Conservation (phyloP, 371 early-diverging fungal species). For the Zychaea mexicana region DNA sequence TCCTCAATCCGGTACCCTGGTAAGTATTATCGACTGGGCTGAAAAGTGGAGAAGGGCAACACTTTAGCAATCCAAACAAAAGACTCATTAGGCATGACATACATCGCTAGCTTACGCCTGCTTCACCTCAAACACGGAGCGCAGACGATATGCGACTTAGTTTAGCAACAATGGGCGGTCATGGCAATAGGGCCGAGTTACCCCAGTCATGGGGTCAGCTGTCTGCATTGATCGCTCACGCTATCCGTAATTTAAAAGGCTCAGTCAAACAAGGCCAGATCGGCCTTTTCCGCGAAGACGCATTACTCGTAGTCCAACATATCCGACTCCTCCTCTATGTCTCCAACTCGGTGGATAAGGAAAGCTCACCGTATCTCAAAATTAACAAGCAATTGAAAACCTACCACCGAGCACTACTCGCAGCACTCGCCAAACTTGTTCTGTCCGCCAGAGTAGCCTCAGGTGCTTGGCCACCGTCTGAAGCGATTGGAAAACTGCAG, state of each 20-base stretch:
- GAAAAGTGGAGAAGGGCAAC: too few relatives aligned
- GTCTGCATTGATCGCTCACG: slow-evolving; percentile 60
- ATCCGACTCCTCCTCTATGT: slow-evolving; percentile 83
- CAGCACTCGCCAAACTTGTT: slow-evolving; percentile 78
- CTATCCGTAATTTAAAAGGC: slow-evolving; percentile 67
- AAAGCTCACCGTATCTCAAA: slow-evolving; percentile 63
- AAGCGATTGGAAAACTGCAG: slow-evolving; percentile 31
- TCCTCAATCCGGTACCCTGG: slow-evolving; percentile 35
- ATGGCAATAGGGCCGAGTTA: slow-evolving; percentile 6
- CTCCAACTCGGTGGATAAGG: slow-evolving; percentile 74
- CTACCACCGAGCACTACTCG: slow-evolving; percentile 79
- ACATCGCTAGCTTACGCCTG: background rate
- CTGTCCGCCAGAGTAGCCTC: slow-evolving; percentile 85
- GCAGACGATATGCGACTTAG: slow-evolving; percentile 7
- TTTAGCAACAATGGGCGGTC: slow-evolving; percentile 14
- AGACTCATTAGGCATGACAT: too few relatives aligned
- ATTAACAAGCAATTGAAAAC: slow-evolving; percentile 67
- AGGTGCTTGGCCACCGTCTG: slow-evolving; percentile 61
- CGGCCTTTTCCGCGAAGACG: slow-evolving; percentile 22
- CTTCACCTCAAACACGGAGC: background rate
- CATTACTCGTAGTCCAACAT: slow-evolving; percentile 66
- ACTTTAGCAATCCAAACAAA: too few relatives aligned
- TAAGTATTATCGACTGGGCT: background rate
- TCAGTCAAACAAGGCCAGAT: slow-evolving; percentile 59
- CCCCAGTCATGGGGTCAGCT: slow-evolving; percentile 62